Evolutionary conservation across 176 grass and related monocot species (phyloP).

Genomic region (Avena sativa): DNA sequence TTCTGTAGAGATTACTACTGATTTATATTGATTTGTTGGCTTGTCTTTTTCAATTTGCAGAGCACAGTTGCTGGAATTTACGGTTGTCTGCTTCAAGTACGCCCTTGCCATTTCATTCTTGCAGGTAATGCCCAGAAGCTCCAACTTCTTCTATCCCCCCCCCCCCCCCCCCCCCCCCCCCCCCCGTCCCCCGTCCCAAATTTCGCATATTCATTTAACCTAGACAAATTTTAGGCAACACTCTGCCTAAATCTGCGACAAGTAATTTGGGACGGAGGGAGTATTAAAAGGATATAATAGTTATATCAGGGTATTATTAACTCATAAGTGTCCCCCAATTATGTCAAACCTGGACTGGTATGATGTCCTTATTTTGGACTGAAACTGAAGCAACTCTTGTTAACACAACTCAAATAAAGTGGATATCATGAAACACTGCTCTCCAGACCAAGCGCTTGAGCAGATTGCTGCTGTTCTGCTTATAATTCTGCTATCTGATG

Average conservation of each 20-base stretch:
- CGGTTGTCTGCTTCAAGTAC: constrained; percentile 3
- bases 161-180: too few species aligned
- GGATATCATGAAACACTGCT: not conserved
- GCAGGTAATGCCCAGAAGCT: constrained; percentile 30
- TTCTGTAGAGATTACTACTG: not conserved
- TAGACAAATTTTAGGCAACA: too few species aligned
- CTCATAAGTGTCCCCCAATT: not conserved
- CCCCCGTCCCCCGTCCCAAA: too few species aligned
- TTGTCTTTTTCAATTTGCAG: constrained; percentile 37
- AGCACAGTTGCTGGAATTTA: constrained; percentile 25
- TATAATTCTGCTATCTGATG: not conserved
- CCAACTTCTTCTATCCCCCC: not conserved
- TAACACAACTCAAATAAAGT: not conserved
- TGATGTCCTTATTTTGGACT: not conserved
- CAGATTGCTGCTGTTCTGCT: not conserved
- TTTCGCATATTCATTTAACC: too few species aligned
- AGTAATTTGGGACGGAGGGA: too few species aligned
- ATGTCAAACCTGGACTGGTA: not conserved
- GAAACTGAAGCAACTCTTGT: not conserved
- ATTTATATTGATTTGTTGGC: constrained; percentile 22
- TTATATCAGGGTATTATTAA: constrained; percentile 4
- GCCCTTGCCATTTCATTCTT: constrained; percentile 21
- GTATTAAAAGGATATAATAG: not conserved
- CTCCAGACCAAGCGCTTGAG: not conserved
- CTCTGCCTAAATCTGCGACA: too few species aligned